Evolutionary conservation across 1,284 basidiomycete species (phyloP).

Genomic region (Retiboletus flavoniger): DNA sequence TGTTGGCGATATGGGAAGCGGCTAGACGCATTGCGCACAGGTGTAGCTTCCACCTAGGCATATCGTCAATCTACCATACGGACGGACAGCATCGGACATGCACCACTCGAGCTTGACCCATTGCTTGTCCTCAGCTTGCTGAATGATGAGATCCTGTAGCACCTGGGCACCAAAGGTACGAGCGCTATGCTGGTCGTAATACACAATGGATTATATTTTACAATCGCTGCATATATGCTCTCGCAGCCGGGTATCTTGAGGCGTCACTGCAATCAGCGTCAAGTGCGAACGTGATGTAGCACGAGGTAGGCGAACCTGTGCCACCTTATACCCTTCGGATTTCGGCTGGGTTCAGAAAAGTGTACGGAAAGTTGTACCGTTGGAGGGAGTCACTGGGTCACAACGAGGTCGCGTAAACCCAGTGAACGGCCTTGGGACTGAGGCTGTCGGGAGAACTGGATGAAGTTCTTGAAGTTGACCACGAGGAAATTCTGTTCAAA

Average conservation of each 20-base stretch:
- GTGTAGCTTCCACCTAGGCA: constrained; percentile 58
- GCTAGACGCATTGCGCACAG: constrained; percentile 42
- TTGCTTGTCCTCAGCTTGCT: constrained; percentile 45
- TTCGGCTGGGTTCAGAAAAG: too few species aligned
- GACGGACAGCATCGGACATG: not conserved
- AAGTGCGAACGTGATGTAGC: constrained; percentile 1
- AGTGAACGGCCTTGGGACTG: too few species aligned
- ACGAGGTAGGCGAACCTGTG: too few species aligned
- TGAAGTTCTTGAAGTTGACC: too few species aligned
- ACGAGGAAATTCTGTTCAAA: too few species aligned
- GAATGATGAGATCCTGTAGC: constrained; percentile 39
- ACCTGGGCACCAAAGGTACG: constrained; percentile 55
- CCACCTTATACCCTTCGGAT: too few species aligned
- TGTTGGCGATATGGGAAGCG: constrained; percentile 25
- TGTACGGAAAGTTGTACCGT: too few species aligned
- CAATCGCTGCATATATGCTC: constrained; percentile 42
- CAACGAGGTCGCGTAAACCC: too few species aligned
- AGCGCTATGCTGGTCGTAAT: constrained; percentile 47
- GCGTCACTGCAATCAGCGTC: constrained; percentile 5
- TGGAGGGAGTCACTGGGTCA: too few species aligned
- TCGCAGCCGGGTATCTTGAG: constrained; percentile 44
- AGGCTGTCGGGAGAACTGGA: too few species aligned
- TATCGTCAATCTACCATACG: not conserved
- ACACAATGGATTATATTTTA: constrained; percentile 58
- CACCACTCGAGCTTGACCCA: constrained; percentile 54